phyloP scores from a whole-genome alignment of 228 moss, liverwort and hornwort genomes.

The Sphagnum fallax region DNA sequence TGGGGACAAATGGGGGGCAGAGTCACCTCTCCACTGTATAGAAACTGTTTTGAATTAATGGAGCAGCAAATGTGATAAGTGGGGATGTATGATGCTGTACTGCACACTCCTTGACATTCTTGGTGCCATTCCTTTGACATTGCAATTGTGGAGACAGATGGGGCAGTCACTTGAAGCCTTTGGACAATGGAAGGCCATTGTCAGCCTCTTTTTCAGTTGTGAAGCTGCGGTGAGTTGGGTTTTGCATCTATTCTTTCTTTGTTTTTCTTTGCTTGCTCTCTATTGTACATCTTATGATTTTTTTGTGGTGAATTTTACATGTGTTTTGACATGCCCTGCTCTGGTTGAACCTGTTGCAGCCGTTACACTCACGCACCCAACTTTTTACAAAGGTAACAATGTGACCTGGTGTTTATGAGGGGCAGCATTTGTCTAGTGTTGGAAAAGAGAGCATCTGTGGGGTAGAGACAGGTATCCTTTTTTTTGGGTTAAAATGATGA shows the following conservation, averaged over 20 bases:
- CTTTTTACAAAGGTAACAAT: slow-evolving; percentile 68
- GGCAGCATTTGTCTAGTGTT: no score
- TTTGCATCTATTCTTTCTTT: slow-evolving; percentile 1
- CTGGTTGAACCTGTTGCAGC: slow-evolving; percentile 30
- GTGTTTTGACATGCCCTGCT: not conserved
- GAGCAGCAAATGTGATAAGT: not conserved
- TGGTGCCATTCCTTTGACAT: not conserved
- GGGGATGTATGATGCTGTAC: not conserved
- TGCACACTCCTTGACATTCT: not conserved
- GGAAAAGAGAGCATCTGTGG: not conserved
- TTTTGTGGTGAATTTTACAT: not conserved
- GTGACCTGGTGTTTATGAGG: not conserved
- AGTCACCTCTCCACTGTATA: no score
- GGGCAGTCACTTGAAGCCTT: slow-evolving; percentile 97
- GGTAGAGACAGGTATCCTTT: not conserved
- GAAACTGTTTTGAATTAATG: no score
- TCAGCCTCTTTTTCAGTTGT: slow-evolving; percentile 81
- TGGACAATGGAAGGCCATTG: slow-evolving; percentile 88
- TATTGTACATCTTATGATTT: not conserved
- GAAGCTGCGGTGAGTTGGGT: slow-evolving; percentile 58
- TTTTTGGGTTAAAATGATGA: not conserved
- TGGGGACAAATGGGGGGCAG: no score
- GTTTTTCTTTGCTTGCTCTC: not conserved
- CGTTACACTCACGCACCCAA: slow-evolving; percentile 62
- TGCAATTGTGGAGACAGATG: slow-evolving; percentile 49